Evolutionary conservation across 805 yeast species (phyloP), one percentile per base, ranked within the genome.

Genomic region (Geotrichum ghanense): DNA sequence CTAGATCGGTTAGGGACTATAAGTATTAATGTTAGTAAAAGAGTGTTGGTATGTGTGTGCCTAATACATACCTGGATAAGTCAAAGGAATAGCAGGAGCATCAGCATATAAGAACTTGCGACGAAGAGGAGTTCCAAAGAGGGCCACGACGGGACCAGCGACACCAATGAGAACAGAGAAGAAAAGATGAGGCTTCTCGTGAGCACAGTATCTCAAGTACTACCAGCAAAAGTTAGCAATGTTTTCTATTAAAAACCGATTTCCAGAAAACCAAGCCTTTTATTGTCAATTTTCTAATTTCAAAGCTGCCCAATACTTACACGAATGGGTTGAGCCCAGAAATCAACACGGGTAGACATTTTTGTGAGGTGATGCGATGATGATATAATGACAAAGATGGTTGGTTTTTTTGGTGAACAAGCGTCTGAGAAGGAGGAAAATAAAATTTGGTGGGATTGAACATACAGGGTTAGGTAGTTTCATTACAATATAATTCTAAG

Each of bases 161-260:
- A 76, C 59, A 5, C 88, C 94, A 57, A 83, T 70, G 31, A 71
- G 70, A 19, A 77, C 73, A 23, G 87, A 70, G 58, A 72, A 78
- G 61, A 83, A 79, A 52, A 82, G 69, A 65, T 83, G 86, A 39
- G 94, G 94, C 60, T 78, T 77, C 54, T 75, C 76, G 66, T 83
- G 82, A 21, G 89, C 83, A 55, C 79, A 80, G 66, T 77, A 83
- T 62, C 89, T 81, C 43, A 53, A 73, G 48, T 52, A 63, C 56
- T 60, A 10, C 14, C 20, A 4, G 17, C 12, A 10, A 3, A 20
- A 19, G 26, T 20, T 3, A 14, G 9, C 22, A 39, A 22, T 41
- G 5, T 37, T 14, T 19, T n/a, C 9, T 31, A 12, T 31, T 21
- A 27, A 25, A 16, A 26, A 16, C 39, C 5, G 6, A 12, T 19